Conservation (phyloP, 1,284 basidiomycete species). For the Sporisorium scitamineum region DNA sequence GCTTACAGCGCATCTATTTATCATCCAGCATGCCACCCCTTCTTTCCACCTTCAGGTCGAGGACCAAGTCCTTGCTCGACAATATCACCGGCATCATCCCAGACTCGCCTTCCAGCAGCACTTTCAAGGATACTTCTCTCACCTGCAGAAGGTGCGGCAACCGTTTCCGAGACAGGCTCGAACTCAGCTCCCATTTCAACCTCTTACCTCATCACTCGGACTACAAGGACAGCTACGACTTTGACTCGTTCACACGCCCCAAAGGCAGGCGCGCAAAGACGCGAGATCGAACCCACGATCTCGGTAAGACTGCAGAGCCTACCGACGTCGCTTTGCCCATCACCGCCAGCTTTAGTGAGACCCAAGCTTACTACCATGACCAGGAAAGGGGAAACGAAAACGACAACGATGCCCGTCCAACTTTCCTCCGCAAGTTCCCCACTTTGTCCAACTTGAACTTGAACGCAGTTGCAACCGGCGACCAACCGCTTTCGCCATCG, state of each 20-base stretch:
- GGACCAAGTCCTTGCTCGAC: conserved; percentile 48
- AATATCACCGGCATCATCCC: conserved; percentile 43
- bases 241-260: conserved; percentile 28
- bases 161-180: conserved; percentile 32
- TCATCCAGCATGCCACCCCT: conserved; percentile 26
- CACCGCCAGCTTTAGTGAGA: conserved; percentile 25
- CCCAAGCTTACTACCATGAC: conserved; percentile 18
- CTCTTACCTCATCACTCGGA: conserved; percentile 40
- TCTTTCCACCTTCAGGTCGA: conserved; percentile 25
- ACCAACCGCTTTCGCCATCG: not conserved
- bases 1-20: not conserved
- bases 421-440: conserved; percentile 30
- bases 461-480: not conserved
- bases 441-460: conserved; percentile 22
- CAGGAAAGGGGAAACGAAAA: conserved; percentile 14
- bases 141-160: conserved; percentile 41
- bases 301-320: not conserved
- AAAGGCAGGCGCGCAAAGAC: conserved; percentile 16
- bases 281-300: not conserved
- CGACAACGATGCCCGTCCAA: conserved; percentile 5
- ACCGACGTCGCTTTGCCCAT: not conserved
- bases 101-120: conserved; percentile 21
- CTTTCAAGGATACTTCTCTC: conserved; percentile 30
- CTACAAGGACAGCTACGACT: conserved; percentile 36
- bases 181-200: conserved; percentile 43